Percentiles rank a stretch among this genome's conserved stretches.
These are phyloP conservation scores for Sinapis alba DNA, from an alignment of 441 rosid species.

Conservation along the genomic window DNA sequence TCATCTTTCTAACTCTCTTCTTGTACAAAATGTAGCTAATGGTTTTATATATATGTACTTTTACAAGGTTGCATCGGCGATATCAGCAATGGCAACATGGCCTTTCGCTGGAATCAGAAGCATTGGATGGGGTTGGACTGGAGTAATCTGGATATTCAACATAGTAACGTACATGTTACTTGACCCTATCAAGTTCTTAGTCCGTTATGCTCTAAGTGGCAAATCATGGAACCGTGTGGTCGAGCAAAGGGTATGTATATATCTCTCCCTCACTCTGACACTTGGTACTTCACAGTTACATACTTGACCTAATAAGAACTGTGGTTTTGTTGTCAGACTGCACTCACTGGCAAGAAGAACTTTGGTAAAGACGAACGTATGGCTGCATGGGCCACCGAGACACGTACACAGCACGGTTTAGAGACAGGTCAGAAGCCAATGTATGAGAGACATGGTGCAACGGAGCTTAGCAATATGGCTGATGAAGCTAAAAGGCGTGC, in stretches of 20 bases:
- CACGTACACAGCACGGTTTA: constrained; percentile 56
- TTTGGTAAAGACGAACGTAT: constrained; percentile 55
- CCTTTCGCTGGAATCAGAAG: constrained; percentile 50
- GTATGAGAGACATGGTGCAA: constrained; percentile 43
- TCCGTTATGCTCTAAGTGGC: constrained; percentile 56
- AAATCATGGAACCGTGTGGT: constrained; percentile 51
- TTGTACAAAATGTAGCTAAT: not conserved
- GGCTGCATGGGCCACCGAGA: constrained; percentile 67
- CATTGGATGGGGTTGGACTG: constrained; percentile 71
- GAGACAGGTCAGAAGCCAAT: constrained; percentile 38
- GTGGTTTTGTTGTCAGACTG: constrained; percentile 47
- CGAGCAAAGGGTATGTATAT: constrained; percentile 33
- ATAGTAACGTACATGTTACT: constrained; percentile 48
- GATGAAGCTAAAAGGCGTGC: constrained; percentile 68
- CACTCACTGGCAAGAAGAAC: constrained; percentile 58
- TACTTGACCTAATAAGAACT: not conserved
- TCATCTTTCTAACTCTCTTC: not conserved
- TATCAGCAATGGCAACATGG: constrained; percentile 50
- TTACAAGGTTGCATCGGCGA: constrained; percentile 48
- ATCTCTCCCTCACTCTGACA: not conserved
- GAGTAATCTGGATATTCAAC: constrained; percentile 60
- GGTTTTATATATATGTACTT: too few species aligned
- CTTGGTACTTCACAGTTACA: not conserved
- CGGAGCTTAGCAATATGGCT: constrained; percentile 53
- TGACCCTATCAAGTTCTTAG: constrained; percentile 57